Evolutionary conservation across 2,329 filamentous ascomycete species (phyloP).

Genomic region (Daldinia eschscholtzii): DNA sequence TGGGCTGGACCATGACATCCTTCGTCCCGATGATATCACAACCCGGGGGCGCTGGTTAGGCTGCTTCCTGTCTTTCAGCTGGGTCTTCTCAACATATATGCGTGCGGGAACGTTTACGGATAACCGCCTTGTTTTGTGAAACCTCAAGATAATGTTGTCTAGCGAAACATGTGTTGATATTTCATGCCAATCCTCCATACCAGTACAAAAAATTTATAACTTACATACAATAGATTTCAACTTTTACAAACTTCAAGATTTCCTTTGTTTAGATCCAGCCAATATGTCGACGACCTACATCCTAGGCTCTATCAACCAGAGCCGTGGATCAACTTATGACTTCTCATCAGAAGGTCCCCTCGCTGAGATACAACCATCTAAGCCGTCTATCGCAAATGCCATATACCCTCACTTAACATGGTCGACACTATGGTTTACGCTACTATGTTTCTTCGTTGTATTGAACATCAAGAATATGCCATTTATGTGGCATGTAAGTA

Average conservation of each 20-base stretch:
- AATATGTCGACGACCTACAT: slow-evolving; percentile 46
- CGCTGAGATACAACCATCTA: slow-evolving; percentile 24
- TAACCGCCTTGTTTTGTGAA: slow-evolving; percentile 20
- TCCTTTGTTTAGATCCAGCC: slow-evolving; percentile 19
- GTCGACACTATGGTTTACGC: slow-evolving; percentile 50
- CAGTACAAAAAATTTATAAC: slow-evolving; percentile 9
- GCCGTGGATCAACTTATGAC: slow-evolving; percentile 41
- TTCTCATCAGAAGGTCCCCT: slow-evolving; percentile 32
- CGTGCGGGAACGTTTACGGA: slow-evolving; percentile 22
- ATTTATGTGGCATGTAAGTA: slow-evolving; percentile 71
- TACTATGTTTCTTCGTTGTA: slow-evolving; percentile 57
- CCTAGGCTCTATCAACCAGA: slow-evolving; percentile 45
- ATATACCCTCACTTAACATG: slow-evolving; percentile 45
- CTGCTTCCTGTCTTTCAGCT: slow-evolving; percentile 20
- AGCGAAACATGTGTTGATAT: slow-evolving; percentile 27
- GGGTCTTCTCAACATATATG: slow-evolving; percentile 28
- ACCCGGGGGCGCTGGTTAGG: slow-evolving; percentile 3
- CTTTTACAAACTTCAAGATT: slow-evolving; percentile 14
- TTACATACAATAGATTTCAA: slow-evolving; percentile 1
- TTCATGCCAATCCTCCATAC: slow-evolving; percentile 22
- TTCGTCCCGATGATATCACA: slow-evolving; percentile 31
- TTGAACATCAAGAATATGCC: slow-evolving; percentile 71
- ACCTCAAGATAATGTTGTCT: slow-evolving; percentile 16
- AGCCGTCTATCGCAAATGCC: slow-evolving; percentile 28
- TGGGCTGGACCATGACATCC: slow-evolving; percentile 16